phyloP scores from a whole-genome alignment of 1,284 basidiomycete species.

The Tremellales sp. region DNA sequence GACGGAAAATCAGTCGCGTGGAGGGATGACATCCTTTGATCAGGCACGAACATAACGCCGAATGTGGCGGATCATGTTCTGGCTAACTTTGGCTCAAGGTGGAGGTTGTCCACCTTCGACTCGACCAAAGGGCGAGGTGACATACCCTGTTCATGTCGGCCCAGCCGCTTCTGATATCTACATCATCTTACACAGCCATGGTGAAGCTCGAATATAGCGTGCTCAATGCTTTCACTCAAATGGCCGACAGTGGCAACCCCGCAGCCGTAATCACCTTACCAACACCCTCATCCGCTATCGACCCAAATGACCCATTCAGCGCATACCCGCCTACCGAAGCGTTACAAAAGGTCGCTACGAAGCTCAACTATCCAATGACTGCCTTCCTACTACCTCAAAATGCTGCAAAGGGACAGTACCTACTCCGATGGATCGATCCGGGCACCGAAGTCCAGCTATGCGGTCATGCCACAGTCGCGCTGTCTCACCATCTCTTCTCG shows the following conservation, averaged over 20 bases:
- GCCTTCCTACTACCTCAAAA: conserved; percentile 10
- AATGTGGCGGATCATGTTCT: too few relatives aligned
- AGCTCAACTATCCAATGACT: conserved; percentile 13
- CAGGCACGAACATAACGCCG: too few relatives aligned
- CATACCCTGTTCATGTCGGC: too few relatives aligned
- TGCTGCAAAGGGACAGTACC: conserved; percentile 1
- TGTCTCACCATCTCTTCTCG: conserved; percentile 9
- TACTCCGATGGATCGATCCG: conserved; percentile 16
- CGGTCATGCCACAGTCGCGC: conserved; percentile 16
- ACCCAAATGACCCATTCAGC: background rate
- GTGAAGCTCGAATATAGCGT: conserved; percentile 3
- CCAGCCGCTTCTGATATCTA: too few relatives aligned
- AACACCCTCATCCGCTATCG: background rate
- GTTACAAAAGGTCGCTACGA: conserved; percentile 4
- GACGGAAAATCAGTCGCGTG: background rate
- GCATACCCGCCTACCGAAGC: conserved; percentile 5
- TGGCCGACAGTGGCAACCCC: conserved; percentile 10
- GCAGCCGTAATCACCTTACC: conserved; percentile 14
- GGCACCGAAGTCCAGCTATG: conserved; percentile 9
- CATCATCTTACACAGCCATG: background rate
- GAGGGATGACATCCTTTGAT: too few relatives aligned
- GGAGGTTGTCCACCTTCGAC: too few relatives aligned
- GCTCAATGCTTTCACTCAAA: conserved; percentile 12
- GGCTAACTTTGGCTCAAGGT: too few relatives aligned
- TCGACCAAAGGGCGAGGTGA: too few relatives aligned